phyloP scores from a whole-genome alignment of 148 eudicot genomes.

The Rhododendron simsii region DNA sequence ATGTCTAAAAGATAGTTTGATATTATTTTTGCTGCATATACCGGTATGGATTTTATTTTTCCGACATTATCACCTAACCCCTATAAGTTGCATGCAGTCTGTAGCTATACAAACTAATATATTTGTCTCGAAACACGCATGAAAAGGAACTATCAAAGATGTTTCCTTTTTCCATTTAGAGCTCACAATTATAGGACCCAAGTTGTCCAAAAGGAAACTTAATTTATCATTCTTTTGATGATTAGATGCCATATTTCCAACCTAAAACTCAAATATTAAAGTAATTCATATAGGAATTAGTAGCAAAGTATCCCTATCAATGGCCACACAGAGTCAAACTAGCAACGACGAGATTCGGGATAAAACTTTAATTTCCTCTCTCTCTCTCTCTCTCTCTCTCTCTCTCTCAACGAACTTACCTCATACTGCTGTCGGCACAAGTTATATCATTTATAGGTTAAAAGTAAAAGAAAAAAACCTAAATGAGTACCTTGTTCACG shows the following conservation, averaged over 20 bases:
- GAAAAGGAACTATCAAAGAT: background rate
- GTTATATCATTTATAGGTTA: constrained; percentile 5
- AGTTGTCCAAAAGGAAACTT: background rate
- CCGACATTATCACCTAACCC: background rate
- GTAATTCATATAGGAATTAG: background rate
- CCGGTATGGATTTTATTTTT: too few species aligned
- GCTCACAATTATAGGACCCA: background rate
- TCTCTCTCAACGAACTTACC: background rate
- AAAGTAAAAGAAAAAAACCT: constrained; percentile 7
- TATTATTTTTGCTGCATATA: too few species aligned
- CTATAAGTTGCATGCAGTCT: background rate
- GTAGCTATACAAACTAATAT: background rate
- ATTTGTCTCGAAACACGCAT: background rate
- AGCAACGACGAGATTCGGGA: background rate
- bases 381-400: background rate
- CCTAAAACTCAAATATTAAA: constrained; percentile 11
- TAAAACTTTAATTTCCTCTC: background rate
- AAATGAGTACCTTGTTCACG: constrained; percentile 14
- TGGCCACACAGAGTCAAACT: constrained; percentile 12
- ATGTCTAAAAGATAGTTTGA: too few species aligned
- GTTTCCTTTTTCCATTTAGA: background rate
- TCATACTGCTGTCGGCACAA: constrained; percentile 7
- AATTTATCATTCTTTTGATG: background rate
- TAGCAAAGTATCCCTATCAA: constrained; percentile 16
- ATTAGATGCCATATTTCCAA: constrained; percentile 20